Base-by-base conservation (phyloP, 2,329 filamentous ascomycete genomes). In the Xylariales sp. region DNA sequence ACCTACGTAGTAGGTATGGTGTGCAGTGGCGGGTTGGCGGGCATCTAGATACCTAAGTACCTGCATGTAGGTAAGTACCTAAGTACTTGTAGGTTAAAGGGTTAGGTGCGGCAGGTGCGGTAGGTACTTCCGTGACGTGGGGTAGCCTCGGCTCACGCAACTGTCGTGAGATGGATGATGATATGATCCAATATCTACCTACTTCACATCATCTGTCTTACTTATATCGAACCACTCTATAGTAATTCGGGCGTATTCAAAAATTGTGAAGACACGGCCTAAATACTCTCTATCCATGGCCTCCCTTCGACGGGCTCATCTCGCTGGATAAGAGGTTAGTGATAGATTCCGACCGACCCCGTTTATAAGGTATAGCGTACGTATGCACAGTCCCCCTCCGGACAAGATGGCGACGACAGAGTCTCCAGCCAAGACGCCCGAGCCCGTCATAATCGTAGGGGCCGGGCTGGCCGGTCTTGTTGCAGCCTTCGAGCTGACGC, bases 391-490 rank as follows among this genome's bases (percentile, higher is more conserved):
- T 2, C 23, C 30, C 49, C 1, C 30, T 5, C 16, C 2, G 4
- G 23, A 28, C 8, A 67, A 57, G 39, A 70, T 64, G 67, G 45
- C 61, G 7, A 53, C 65, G 23, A 18, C 48, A 30, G 48, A 45
- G 23, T 23, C 45, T 16, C 30, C 46, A 5, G 23, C 45, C 18
- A 59, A 58, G 57, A 23, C 18, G 36, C 5, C 45, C 4, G 23
- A 78, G 57, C 85, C 81, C 50, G 86, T 86, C 72, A 83, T 89
- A 73, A 84, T 89, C 61, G 80, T 89, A 57, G 87, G 87, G 73
- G 84, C 80, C 49, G 87, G 87, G 58, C 81, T 89, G 12, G 85
- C 87, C 39, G 87, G 86, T n/a, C 83, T 89, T 8, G 86, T 89
- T 18, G 85, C 87, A 3, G 86, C 87, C 50, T 87, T 83, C 71